Base-by-base conservation (phyloP, 345 rosid species). In the Punica granatum region DNA sequence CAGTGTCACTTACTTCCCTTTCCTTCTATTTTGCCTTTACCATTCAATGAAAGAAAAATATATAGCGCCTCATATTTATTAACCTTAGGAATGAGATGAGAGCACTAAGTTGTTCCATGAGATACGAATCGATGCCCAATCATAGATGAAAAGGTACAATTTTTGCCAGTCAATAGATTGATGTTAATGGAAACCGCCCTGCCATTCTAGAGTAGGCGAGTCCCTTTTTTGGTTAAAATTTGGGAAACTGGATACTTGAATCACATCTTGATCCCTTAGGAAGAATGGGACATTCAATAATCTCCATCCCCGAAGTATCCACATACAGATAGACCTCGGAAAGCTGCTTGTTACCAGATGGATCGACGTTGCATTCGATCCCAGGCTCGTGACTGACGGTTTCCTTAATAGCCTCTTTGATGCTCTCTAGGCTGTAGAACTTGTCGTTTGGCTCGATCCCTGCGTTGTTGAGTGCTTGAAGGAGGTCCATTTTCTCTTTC, bases 381-480 rank as follows among this genome's bases (percentile, higher is more conserved):
- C 83, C 90, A 0, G 96, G 83, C 7, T 77, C 78, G 63, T 70
- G 82, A 9, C 95, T 92, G n/a, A 64, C 72, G 0, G 8, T 80
- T 32, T 72, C 82, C 65, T 76, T 67, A 37, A 90, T 80, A 3
- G 91, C 92, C 14, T 78, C 75, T 51, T 30, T 75, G 15, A 90
- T 77, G n/a, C 67, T 67, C 1, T 63, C 73, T 31, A 86, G 0
- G 36, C 73, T 70, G 64, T 88, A 92, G 25, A 84, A 84, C 26
- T 61, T 78, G 21, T 85, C 88, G 51, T 92, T 79, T 11, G 96
- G 88, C 48, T 73, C 79, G 60, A 89, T 86, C 58, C 88, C 96
- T 78, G 74, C 77, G 36, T 69, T 53, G 26, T 54, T 67, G 46
- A 92, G 85, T 56, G 69, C 67, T 68, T 82, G 85, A 31, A 89